phyloP scores from a whole-genome alignment of 768 basidiomycete genomes.

The Auriscalpium orientale region DNA sequence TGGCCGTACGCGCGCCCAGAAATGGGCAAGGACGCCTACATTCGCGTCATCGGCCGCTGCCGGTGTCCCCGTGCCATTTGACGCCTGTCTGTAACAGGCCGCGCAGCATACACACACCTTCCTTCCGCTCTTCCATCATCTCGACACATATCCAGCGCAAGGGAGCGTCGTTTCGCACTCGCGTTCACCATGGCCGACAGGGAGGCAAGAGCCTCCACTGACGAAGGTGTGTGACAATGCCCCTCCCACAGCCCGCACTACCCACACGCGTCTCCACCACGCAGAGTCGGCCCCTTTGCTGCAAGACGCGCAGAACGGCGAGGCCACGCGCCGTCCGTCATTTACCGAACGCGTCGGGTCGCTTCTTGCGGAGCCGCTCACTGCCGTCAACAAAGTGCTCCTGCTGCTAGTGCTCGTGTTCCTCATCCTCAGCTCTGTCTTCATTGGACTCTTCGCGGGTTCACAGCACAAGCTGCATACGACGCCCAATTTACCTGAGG shows the following conservation, averaged over 20 bases:
- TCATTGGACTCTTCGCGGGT: slow-evolving; percentile 90
- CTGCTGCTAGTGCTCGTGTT: slow-evolving; percentile 68
- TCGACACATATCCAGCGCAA: neutral
- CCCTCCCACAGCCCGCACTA: neutral
- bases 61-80: neutral
- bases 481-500: slow-evolving; percentile 33
- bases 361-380: slow-evolving; percentile 69
- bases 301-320: slow-evolving; percentile 37
- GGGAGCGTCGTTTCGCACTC: neutral
- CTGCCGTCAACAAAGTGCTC: slow-evolving; percentile 76
- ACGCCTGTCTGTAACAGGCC: neutral
- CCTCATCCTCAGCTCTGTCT: slow-evolving; percentile 76
- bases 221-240: slow-evolving; percentile 8
- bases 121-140: neutral
- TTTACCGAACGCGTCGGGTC: slow-evolving; percentile 44
- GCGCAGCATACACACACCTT: neutral
- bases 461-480: slow-evolving; percentile 68
- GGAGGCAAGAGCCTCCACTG: slow-evolving; percentile 15
- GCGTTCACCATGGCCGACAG: slow-evolving; percentile 10
- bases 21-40: neutral
- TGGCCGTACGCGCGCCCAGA: neutral
- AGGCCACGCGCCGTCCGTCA: slow-evolving; percentile 22
- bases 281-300: slow-evolving; percentile 64
- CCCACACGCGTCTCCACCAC: neutral
- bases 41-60: neutral